phyloP scores from a whole-genome alignment of 768 basidiomycete genomes.

The Harrya chromipes region DNA sequence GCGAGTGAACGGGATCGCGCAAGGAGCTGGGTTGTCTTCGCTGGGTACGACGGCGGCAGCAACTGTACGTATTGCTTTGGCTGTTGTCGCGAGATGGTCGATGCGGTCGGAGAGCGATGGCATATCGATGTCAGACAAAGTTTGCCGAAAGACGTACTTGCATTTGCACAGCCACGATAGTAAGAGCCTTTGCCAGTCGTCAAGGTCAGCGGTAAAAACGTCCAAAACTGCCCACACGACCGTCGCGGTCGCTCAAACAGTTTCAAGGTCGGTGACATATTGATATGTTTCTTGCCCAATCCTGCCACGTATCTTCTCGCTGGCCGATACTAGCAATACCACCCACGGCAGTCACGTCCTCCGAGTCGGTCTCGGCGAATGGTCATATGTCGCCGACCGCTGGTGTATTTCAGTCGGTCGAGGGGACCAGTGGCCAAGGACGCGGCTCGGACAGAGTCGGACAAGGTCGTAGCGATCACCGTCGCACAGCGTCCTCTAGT shows the following conservation, averaged over 20 bases:
- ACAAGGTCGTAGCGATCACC: conserved; percentile 18
- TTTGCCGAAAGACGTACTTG: too few relatives aligned
- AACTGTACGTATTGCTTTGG: conserved; percentile 49
- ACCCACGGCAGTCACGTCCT: too few relatives aligned
- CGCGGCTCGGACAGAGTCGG: conserved; percentile 5
- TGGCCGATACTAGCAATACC: conserved; percentile 16
- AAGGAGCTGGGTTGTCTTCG: conserved; percentile 14
- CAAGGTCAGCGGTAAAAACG: not conserved
- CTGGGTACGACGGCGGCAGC: conserved; percentile 33
- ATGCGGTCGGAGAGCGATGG: conserved; percentile 62
- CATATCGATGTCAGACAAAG: conserved; percentile 31
- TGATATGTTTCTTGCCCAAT: conserved; percentile 3
- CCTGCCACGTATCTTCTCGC: not conserved
- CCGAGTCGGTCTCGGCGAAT: conserved; percentile 13
- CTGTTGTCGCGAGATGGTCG: conserved; percentile 56
- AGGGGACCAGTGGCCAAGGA: not conserved
- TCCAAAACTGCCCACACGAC: not conserved
- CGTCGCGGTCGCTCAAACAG: conserved; percentile 8
- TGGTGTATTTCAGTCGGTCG: not conserved
- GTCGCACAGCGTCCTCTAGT: conserved; percentile 40
- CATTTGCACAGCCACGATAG: conserved; percentile 22
- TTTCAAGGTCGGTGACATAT: conserved; percentile 21
- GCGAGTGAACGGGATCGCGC: conserved; percentile 46
- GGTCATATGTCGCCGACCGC: conserved; percentile 17
- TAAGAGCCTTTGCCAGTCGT: too few relatives aligned